Evolutionary conservation across 202 grass and related monocot genomes (phyloP).

Genomic region (Setaria viridis): DNA sequence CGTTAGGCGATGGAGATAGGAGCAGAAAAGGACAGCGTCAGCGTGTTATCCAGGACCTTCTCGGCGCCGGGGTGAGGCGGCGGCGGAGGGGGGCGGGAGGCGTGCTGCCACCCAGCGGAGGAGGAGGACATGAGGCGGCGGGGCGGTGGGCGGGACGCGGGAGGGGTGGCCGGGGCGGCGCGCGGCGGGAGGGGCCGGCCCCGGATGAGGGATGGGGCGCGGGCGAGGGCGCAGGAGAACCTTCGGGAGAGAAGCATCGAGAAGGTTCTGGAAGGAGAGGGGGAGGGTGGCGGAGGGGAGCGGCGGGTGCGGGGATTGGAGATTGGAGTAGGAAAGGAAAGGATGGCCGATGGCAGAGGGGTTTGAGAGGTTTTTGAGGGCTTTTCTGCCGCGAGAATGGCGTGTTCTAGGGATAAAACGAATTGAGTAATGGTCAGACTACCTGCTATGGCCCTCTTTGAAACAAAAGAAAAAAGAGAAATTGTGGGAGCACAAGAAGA

Average conservation of each 20-base stretch:
- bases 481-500: not conserved
- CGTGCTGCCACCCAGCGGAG: slow-evolving; percentile 54
- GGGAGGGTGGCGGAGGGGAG: not conserved
- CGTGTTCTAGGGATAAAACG: not conserved
- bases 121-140: slow-evolving; percentile 63
- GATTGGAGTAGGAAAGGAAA: slow-evolving; percentile 1
- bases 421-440: not conserved
- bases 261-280: slow-evolving; percentile 18
- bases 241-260: slow-evolving; percentile 68
- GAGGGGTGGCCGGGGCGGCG: slow-evolving; percentile 13
- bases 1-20: slow-evolving; percentile 6
- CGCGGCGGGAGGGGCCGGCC: slow-evolving; percentile 29
- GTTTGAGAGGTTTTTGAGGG: slow-evolving; percentile 42
- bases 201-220: slow-evolving; percentile 42
- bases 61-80: slow-evolving; percentile 44
- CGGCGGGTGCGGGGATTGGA: not conserved
- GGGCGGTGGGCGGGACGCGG: slow-evolving; percentile 20
- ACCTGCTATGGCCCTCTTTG: no score
- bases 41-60: slow-evolving; percentile 36
- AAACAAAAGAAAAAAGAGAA: no score
- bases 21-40: not conserved
- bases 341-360: slow-evolving; percentile 2
- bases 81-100: slow-evolving; percentile 44
- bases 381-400: not conserved
- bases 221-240: slow-evolving; percentile 53